Conservation (phyloP, 345 rosid species). For the Eucalyptus marginata region DNA sequence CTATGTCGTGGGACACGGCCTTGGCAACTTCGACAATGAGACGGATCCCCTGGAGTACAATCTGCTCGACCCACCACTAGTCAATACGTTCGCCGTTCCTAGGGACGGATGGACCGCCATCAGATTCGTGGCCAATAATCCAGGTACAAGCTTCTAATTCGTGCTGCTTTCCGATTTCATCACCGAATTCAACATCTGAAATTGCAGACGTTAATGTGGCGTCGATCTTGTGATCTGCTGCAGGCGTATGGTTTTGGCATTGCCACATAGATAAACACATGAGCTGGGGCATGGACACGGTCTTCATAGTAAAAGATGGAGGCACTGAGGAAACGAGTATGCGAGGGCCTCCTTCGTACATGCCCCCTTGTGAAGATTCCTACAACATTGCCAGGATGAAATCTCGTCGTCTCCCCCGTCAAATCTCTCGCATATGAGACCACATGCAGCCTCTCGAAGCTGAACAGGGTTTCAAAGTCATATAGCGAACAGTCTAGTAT, state of each 20-base stretch:
- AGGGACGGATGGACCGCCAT: constrained; percentile 12
- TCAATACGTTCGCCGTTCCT: constrained; percentile 7
- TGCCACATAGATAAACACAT: constrained; percentile 11
- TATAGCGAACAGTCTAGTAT: too few relatives aligned
- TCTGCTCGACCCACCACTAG: constrained; percentile 14
- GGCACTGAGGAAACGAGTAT: background rate
- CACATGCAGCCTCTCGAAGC: background rate
- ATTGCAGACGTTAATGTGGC: background rate
- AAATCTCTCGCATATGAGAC: background rate
- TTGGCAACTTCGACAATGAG: constrained; percentile 7
- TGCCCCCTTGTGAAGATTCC: constrained; percentile 2
- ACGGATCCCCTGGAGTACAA: constrained; percentile 4
- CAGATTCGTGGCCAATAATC: constrained; percentile 10
- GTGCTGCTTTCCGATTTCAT: too few relatives aligned
- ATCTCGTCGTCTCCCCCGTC: background rate
- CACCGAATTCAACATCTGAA: background rate
- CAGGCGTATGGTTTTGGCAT: constrained; percentile 24
- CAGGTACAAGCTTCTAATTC: background rate
- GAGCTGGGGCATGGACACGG: constrained; percentile 17
- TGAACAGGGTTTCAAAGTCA: background rate
- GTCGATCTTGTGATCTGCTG: background rate
- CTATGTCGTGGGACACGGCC: constrained; percentile 11
- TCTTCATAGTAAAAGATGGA: constrained; percentile 15
- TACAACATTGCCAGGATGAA: background rate
- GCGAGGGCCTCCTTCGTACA: background rate